Conservation (phyloP, 176 grass and related monocot genomes). For the Oryza longistaminata region DNA sequence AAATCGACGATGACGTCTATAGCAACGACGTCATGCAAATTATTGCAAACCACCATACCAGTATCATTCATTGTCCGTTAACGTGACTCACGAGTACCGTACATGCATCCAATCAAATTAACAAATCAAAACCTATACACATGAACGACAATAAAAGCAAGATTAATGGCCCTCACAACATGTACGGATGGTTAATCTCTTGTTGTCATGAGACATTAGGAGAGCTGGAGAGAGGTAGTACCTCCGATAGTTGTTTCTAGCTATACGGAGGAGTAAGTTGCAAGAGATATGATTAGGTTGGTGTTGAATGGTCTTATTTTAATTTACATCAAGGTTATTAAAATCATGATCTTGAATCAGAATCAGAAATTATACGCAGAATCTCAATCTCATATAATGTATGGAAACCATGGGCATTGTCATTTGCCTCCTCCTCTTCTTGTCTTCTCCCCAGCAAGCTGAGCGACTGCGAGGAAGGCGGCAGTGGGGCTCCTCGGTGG, state of each 20-base stretch:
- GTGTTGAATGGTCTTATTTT: neutral
- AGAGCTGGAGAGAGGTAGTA: no score
- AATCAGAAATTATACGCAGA: no score
- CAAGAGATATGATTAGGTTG: neutral
- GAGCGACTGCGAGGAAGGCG: no score
- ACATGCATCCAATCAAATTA: neutral
- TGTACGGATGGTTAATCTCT: neutral
- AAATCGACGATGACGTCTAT: neutral
- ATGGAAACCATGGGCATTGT: no score
- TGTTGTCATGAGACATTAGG: neutral
- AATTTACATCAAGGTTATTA: no score
- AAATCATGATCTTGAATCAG: no score
- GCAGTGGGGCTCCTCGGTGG: no score
- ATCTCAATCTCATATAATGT: no score
- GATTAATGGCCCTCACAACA: neutral
- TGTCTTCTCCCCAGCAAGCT: no score
- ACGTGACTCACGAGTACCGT: neutral
- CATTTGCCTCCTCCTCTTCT: no score
- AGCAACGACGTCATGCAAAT: neutral
- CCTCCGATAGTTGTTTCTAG: no score
- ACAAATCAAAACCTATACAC: neutral
- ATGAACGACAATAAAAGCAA: neutral
- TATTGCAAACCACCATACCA: neutral
- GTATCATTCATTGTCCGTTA: neutral
- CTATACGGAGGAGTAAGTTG: neutral